Evolutionary conservation across 1,139 yeast genomes (phyloP).

Genomic region (Maudiozyma humilis): DNA sequence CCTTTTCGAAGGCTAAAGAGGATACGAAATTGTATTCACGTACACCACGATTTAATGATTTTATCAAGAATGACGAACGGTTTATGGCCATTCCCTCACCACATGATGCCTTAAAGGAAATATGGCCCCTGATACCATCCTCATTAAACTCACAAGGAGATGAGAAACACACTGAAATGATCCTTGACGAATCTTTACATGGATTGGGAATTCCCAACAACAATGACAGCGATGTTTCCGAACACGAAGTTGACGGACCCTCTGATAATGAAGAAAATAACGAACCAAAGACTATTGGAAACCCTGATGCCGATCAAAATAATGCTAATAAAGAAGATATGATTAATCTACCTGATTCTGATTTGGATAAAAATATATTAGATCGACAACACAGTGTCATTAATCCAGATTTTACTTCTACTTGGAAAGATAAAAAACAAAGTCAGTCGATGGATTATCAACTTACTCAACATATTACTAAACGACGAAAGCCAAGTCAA

Average conservation of each 20-base stretch:
- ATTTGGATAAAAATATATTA: too few relatives aligned
- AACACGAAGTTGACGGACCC: neutral
- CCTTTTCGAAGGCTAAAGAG: conserved; percentile 31
- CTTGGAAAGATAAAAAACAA: neutral
- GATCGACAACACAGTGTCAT: neutral
- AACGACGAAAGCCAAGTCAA: conserved; percentile 6
- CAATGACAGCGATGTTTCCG: conserved; percentile 1
- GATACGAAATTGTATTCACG: conserved; percentile 10
- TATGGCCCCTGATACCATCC: conserved; percentile 24
- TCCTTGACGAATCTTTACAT: conserved; percentile 7
- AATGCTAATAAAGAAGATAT: neutral
- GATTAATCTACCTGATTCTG: neutral
- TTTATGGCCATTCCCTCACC: conserved; percentile 17
- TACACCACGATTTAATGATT: conserved; percentile 11
- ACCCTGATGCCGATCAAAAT: neutral
- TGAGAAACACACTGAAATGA: conserved; percentile 1
- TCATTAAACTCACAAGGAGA: neutral
- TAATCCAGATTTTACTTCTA: neutral
- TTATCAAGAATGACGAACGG: conserved; percentile 10
- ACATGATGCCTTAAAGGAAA: conserved; percentile 21
- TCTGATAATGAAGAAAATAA: neutral
- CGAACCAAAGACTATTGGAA: too few relatives aligned
- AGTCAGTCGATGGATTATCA: conserved; percentile 14
- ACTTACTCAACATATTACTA: conserved; percentile 22
- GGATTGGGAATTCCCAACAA: conserved; percentile 1